phyloP scores from a whole-genome alignment of 2,329 filamentous ascomycete genomes.

The Trichoderma sp. region DNA sequence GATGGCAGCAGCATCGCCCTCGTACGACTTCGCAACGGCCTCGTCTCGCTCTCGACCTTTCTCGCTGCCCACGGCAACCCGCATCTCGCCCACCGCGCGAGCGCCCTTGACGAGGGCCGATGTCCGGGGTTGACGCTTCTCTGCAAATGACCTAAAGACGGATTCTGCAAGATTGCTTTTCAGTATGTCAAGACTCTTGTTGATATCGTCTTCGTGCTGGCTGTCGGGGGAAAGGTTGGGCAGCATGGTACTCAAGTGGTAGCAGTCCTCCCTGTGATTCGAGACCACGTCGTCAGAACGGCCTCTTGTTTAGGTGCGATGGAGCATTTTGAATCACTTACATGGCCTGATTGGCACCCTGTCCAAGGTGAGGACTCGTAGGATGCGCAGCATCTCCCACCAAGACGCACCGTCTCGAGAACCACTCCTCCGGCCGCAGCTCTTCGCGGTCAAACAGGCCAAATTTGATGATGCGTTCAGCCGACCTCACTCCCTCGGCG shows the following conservation, averaged over 20 bases:
- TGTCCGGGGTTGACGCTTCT: slow-evolving; percentile 33
- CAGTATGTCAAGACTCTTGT: slow-evolving; percentile 3
- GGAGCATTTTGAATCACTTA: slow-evolving; percentile 9
- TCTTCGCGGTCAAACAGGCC: slow-evolving; percentile 36
- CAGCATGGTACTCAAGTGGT: slow-evolving; percentile 27
- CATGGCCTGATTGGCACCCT: slow-evolving; percentile 35
- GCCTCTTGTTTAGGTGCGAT: neutral
- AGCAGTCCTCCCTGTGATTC: slow-evolving; percentile 28
- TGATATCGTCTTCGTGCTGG: slow-evolving; percentile 10
- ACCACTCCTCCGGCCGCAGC: slow-evolving; percentile 33
- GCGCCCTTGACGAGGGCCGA: slow-evolving; percentile 33
- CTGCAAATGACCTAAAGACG: slow-evolving; percentile 30
- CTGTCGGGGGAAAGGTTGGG: slow-evolving; percentile 18
- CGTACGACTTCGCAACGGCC: slow-evolving; percentile 11
- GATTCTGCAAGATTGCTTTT: slow-evolving; percentile 14
- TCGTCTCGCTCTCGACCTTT: slow-evolving; percentile 27
- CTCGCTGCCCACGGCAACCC: slow-evolving; percentile 31
- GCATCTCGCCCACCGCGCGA: slow-evolving; percentile 30
- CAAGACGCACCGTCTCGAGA: slow-evolving; percentile 32
- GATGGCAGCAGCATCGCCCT: slow-evolving; percentile 3
- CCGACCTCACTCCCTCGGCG: slow-evolving; percentile 30
- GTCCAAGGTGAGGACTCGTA: slow-evolving; percentile 35
- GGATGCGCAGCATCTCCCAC: slow-evolving; percentile 36
- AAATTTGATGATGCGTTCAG: slow-evolving; percentile 35
- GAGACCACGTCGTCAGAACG: neutral